phyloP scores from a whole-genome alignment of 108 stramenopile genomes.

The Fragilaria radians region DNA sequence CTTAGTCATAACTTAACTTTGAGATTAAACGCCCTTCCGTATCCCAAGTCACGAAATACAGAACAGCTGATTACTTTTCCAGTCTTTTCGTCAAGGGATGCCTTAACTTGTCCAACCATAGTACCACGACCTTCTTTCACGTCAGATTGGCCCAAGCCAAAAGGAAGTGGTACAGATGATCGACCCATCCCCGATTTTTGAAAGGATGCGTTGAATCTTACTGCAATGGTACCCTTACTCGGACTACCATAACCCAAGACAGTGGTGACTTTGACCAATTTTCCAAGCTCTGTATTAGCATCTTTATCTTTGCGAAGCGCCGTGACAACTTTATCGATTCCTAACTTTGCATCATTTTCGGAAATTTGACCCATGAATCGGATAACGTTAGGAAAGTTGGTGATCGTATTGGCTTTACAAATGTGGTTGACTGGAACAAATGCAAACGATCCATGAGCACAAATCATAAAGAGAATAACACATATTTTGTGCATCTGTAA shows the following conservation, averaged over 20 bases:
- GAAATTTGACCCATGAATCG: slow-evolving; percentile 39
- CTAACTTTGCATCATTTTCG: slow-evolving; percentile 57
- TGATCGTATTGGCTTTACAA: too few species aligned
- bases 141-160: slow-evolving; percentile 70
- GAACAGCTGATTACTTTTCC: slow-evolving; percentile 57
- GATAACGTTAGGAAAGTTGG: too few species aligned
- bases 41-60: slow-evolving; percentile 89
- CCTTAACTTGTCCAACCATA: slow-evolving; percentile 88
- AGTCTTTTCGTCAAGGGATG: slow-evolving; percentile 44
- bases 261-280: slow-evolving; percentile 53
- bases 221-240: slow-evolving; percentile 39
- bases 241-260: slow-evolving; percentile 72
- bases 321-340: slow-evolving; percentile 72
- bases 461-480: too few species aligned
- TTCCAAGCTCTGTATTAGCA: slow-evolving; percentile 66
- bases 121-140: slow-evolving; percentile 66
- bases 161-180: slow-evolving; percentile 53
- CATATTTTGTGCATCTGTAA: too few species aligned
- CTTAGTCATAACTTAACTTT: slow-evolving; percentile 30
- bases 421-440: too few species aligned
- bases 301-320: slow-evolving; percentile 58
- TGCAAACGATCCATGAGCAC: too few species aligned
- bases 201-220: slow-evolving; percentile 81
- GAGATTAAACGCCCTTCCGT: slow-evolving; percentile 72
- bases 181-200: slow-evolving; percentile 59